A percentile compares a stretch with the other conserved stretches of the same genome.
Evolutionary conservation across 495 filamentous ascomycete genomes (phyloP).

Genomic region (Neurospora sp.): DNA sequence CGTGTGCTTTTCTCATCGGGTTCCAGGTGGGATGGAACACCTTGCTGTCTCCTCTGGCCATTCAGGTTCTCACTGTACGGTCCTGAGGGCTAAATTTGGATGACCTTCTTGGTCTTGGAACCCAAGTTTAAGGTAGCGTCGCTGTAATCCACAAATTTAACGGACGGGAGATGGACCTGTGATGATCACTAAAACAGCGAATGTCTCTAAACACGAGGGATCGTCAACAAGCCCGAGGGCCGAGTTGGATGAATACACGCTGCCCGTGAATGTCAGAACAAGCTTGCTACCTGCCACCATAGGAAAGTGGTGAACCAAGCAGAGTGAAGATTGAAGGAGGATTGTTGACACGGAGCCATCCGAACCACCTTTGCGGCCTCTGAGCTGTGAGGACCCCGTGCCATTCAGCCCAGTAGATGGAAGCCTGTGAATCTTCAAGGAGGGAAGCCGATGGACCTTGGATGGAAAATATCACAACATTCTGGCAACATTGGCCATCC

Average conservation of each 20-base stretch:
- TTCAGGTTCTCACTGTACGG: not conserved
- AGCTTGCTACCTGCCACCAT: not conserved
- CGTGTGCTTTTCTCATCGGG: not conserved
- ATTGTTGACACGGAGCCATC: not conserved
- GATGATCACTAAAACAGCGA: not conserved
- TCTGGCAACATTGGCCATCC: constrained; percentile 18
- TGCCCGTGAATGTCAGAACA: not conserved
- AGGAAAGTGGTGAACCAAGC: not conserved
- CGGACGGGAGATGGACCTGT: not conserved
- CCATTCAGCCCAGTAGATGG: not conserved
- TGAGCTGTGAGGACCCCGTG: not conserved
- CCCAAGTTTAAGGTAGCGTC: not conserved
- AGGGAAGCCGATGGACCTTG: not conserved
- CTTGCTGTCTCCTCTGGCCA: not conserved
- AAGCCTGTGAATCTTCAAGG: not conserved
- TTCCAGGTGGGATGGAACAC: not conserved
- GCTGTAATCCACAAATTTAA: not conserved
- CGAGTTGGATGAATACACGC: not conserved
- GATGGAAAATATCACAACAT: constrained; percentile 23
- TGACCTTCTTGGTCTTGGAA: not conserved
- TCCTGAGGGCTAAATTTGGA: not conserved
- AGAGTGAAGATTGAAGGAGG: not conserved
- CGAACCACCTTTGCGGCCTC: not conserved
- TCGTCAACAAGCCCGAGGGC: not conserved
- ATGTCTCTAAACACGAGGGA: not conserved